Conservation (phyloP, 2,329 filamentous ascomycete genomes). For the Raffaelea arxii region DNA sequence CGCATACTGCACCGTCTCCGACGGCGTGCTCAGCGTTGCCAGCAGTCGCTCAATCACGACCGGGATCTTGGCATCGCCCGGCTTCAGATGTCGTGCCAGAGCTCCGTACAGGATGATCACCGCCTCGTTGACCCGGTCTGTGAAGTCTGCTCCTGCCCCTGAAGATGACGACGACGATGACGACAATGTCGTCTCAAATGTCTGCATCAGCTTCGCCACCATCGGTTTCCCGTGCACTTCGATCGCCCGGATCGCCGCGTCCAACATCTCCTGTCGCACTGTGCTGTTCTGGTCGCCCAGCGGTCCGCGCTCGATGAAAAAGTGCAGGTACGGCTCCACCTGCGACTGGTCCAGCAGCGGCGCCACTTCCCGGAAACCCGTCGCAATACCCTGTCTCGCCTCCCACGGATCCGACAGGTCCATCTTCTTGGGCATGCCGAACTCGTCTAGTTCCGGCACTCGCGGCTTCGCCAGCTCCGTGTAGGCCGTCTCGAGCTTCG, state of each 20-base stretch:
- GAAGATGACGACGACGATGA: too few relatives aligned
- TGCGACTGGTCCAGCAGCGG: slow-evolving; percentile 56
- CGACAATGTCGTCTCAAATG: slow-evolving; percentile 83
- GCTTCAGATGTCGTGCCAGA: slow-evolving; percentile 73
- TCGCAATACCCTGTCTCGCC: slow-evolving; percentile 75
- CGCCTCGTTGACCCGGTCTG: slow-evolving; percentile 90
- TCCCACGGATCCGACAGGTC: slow-evolving; percentile 89
- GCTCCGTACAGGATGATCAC: slow-evolving; percentile 97
- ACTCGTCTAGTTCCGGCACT: slow-evolving; percentile 78
- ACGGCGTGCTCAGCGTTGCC: slow-evolving; percentile 82
- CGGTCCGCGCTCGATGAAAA: slow-evolving; percentile 77
- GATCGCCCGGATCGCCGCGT: slow-evolving; percentile 75
- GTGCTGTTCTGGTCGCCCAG: slow-evolving; percentile 70
- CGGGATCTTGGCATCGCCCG: slow-evolving; percentile 79
- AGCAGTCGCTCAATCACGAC: slow-evolving; percentile 80
- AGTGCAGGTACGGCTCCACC: slow-evolving; percentile 70
- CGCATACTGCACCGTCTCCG: slow-evolving; percentile 92
- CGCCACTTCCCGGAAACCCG: slow-evolving; percentile 77
- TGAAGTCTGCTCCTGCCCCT: slow-evolving; percentile 76
- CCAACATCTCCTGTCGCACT: slow-evolving; percentile 84
- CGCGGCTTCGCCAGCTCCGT: slow-evolving; percentile 71
- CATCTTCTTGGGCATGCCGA: slow-evolving; percentile 86
- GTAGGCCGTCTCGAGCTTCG: slow-evolving; percentile 61
- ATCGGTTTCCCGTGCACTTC: slow-evolving; percentile 70
- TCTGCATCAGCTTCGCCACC: slow-evolving; percentile 83